Evolutionary conservation across 495 filamentous ascomycete genomes (phyloP).

Genomic region (Talaromyces stipitatus): DNA sequence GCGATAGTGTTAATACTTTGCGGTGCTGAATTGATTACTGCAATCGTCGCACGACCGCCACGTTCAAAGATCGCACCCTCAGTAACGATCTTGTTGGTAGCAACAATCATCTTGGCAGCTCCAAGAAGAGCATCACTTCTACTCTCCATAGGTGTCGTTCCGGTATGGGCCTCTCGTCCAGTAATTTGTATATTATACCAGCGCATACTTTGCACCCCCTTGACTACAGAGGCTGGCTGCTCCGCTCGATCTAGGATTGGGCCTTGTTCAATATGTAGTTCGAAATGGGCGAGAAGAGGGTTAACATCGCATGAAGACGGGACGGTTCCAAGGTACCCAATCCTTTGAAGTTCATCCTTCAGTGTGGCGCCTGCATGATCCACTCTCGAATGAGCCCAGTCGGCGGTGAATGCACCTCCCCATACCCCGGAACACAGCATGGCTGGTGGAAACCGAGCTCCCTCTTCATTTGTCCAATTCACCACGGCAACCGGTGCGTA

Average conservation of each 20-base stretch:
- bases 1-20: slow-evolving; percentile 67
- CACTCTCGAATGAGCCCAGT: slow-evolving; percentile 46
- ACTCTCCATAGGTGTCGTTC: slow-evolving; percentile 54
- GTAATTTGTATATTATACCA: slow-evolving; percentile 56
- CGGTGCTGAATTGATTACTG: slow-evolving; percentile 53
- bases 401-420: slow-evolving; percentile 53
- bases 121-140: slow-evolving; percentile 54
- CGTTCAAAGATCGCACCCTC: slow-evolving; percentile 8
- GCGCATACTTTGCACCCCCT: slow-evolving; percentile 52
- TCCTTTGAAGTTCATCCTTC: slow-evolving; percentile 50
- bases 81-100: slow-evolving; percentile 53
- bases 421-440: slow-evolving; percentile 71
- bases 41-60: slow-evolving; percentile 55
- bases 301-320: slow-evolving; percentile 28
- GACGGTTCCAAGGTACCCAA: slow-evolving; percentile 56
- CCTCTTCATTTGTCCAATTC: slow-evolving; percentile 80
- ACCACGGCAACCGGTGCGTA: slow-evolving; percentile 58
- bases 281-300: slow-evolving; percentile 64
- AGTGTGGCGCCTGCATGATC: slow-evolving; percentile 46
- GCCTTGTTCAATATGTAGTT: slow-evolving; percentile 75
- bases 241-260: slow-evolving; percentile 52
- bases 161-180: slow-evolving; percentile 63
- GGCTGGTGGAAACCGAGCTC: slow-evolving; percentile 67
- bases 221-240: slow-evolving; percentile 57
- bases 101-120: slow-evolving; percentile 56